phyloP scores from a whole-genome alignment of 208 protist species.

The Trypanosoma vivax region DNA sequence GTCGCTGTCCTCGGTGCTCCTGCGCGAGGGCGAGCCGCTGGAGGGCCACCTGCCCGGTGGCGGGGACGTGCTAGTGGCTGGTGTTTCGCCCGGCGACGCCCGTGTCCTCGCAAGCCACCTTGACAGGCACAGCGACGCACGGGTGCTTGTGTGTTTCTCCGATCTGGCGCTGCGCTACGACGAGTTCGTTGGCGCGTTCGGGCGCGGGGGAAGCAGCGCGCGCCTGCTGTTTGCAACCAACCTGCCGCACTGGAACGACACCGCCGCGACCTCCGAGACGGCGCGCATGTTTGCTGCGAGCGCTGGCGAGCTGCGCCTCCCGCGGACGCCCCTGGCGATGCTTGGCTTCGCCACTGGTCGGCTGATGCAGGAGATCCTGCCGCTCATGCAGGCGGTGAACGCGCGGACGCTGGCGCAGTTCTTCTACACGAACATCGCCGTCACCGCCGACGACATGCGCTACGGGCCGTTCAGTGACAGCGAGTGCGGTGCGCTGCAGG shows the following conservation, averaged over 20 bases:
- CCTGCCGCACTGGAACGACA: conserved; percentile 4
- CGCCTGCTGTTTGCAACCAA: conserved; percentile 4
- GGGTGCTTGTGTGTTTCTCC: neutral
- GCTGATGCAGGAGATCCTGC: conserved; percentile 9
- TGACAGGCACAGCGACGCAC: neutral
- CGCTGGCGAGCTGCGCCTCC: neutral
- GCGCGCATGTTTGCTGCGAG: conserved; percentile 10
- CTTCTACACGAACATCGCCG: conserved; percentile 15
- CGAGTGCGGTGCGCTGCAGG: neutral
- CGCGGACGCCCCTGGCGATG: conserved; percentile 8
- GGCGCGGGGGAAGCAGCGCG: neutral
- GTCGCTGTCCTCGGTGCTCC: neutral
- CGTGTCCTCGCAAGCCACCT: neutral
- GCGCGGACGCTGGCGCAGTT: conserved; percentile 3
- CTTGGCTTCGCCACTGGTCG: conserved; percentile 4
- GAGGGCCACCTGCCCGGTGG: neutral
- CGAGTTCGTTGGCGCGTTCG: neutral
- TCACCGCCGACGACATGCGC: conserved; percentile 19
- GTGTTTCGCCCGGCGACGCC: neutral
- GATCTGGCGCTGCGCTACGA: neutral
- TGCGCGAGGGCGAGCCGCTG: neutral
- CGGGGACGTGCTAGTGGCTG: conserved; percentile 1
- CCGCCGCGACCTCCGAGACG: neutral
- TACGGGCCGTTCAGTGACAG: conserved; percentile 20
- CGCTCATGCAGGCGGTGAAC: conserved; percentile 13